These are phyloP conservation scores for Oryza longistaminata DNA, from an alignment of 176 grass and related monocot species.

Conservation along the genomic window DNA sequence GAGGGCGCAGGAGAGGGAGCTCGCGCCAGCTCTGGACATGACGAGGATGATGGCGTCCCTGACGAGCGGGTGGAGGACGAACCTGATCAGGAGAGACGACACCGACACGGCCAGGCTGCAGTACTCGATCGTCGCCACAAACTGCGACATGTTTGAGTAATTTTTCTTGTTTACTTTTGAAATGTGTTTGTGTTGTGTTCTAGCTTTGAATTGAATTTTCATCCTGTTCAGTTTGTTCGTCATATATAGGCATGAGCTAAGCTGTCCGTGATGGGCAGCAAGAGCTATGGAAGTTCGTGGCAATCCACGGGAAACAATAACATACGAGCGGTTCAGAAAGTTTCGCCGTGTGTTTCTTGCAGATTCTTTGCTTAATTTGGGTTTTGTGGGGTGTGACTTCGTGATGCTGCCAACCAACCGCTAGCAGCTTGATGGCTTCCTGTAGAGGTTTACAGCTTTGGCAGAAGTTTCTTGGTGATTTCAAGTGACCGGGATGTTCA, in stretches of 20 bases:
- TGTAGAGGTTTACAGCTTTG: not conserved
- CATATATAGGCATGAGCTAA: not conserved
- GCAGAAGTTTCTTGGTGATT: not conserved
- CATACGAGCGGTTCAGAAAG: not conserved
- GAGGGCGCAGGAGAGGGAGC: not conserved
- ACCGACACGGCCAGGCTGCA: constrained; percentile 27
- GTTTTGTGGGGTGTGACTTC: not conserved
- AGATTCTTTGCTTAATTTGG: not conserved
- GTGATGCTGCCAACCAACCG: not conserved
- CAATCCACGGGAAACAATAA: not conserved
- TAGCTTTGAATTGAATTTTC: not conserved
- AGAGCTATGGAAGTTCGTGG: not conserved
- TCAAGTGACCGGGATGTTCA: not conserved
- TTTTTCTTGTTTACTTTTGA: no score
- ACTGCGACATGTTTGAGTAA: not conserved
- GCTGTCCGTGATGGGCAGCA: not conserved
- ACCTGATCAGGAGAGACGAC: constrained; percentile 50
- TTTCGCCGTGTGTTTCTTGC: not conserved
- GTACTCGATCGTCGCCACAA: not conserved
- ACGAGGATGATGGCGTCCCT: constrained; percentile 12
- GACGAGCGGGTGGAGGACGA: constrained; percentile 14
- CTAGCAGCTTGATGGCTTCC: not conserved
- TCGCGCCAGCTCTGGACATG: not conserved
- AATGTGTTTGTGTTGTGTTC: not conserved
- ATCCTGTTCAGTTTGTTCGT: not conserved